Conservation (phyloP, 1,139 yeast species). For the Geotrichum reessii region DNA sequence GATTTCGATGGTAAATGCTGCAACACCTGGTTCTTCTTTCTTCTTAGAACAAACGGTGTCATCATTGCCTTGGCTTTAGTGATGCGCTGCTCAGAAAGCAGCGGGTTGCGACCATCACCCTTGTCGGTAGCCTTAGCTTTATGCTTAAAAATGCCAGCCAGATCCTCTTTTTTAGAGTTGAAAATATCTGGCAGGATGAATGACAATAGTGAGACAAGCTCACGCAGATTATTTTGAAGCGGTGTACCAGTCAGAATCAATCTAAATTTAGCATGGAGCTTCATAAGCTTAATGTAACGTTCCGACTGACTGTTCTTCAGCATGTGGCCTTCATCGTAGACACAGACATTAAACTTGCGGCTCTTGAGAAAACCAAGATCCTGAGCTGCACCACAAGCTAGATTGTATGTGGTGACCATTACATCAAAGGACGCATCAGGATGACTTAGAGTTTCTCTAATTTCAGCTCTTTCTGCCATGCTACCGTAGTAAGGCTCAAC, state of each 20-base stretch:
- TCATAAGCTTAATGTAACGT: constrained; percentile 81
- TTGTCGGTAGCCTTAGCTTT: constrained; percentile 61
- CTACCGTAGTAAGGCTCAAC: constrained; percentile 95
- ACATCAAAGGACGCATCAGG: constrained; percentile 72
- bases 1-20: constrained; percentile 77
- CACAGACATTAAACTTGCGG: constrained; percentile 76
- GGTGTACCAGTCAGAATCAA: constrained; percentile 94
- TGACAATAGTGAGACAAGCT: constrained; percentile 80
- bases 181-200: constrained; percentile 85
- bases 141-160: constrained; percentile 77
- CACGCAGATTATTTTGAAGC: constrained; percentile 83
- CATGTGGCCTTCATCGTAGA: constrained; percentile 97
- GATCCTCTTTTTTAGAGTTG: constrained; percentile 73
- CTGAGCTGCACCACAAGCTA: constrained; percentile 80
- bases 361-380: constrained; percentile 75
- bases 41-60: constrained; percentile 92
- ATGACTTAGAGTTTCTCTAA: constrained; percentile 48
- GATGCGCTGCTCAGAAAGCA: constrained; percentile 85
- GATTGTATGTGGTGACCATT: constrained; percentile 84
- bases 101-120: constrained; percentile 49
- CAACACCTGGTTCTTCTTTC: constrained; percentile 87
- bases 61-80: constrained; percentile 93
- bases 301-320: constrained; percentile 85
- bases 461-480: constrained; percentile 74
- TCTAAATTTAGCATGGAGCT: constrained; percentile 72